Base-by-base conservation (phyloP, 371 early-diverging fungal genomes). In the Mucor circinelloides region DNA sequence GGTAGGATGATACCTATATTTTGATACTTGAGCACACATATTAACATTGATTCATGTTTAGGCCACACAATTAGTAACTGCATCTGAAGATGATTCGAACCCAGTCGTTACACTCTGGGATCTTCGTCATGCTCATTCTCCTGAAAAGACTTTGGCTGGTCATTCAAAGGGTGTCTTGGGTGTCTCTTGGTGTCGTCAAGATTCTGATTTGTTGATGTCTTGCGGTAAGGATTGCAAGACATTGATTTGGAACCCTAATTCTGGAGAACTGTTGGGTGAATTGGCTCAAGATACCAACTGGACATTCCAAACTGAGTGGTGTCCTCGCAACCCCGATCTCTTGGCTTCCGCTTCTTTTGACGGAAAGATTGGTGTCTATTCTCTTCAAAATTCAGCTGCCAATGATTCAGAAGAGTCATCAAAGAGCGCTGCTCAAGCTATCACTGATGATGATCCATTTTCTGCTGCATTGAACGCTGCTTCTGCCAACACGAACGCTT, bases 261-360 rank as follows among this genome's bases (percentile, higher is more conserved):
- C 81, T 6, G 90, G 89, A 54, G 89, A 90, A 66, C 82, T 92
- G 28, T 76, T 91, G 40, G 90, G 92, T 52, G 91, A 93, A 78
- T 79, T 97, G 40, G 89, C 93, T 30, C 83, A 81, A 58, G 84
- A 88, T 64, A 81, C 78, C 68, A 96, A 96, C 80, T 95, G 95
- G 95, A 83, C 91, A 13, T 95, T 95, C 77, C 94, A 96, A 70
- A 92, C 92, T 30, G 94, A 94, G 71, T 96, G 95, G 95, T 95
- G 93, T 76, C 90, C 66, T 50, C 58, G 91, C 52, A 76, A 97
- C 71, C 98, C 98, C 21, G 95, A 97, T 70, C 78, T 94, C 21
- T 78, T 95, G 52, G 88, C 90, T 21, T 87, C 92, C 30, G 87
- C 95, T n/a, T 93, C 94, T 2, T 96, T 94, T 72, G 96, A 97